Evolutionary conservation across 116 monocot genomes (phyloP).

Genomic region (Dioscorea cayenensis): DNA sequence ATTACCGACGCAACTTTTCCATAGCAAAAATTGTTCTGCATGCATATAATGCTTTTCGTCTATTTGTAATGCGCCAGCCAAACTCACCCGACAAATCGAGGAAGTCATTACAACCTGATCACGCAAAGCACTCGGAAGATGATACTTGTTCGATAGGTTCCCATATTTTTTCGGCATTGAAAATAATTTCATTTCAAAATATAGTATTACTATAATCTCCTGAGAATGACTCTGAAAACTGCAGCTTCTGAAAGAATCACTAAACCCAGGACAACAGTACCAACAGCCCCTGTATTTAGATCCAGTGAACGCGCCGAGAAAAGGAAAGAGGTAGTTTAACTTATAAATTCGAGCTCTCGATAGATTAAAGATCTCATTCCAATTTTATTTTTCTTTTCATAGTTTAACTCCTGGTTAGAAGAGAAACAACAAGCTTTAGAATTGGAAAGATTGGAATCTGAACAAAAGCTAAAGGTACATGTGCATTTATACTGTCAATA

Average conservation of each 20-base stretch:
- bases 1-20: neutral
- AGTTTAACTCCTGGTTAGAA: slow-evolving; percentile 91
- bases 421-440: slow-evolving; percentile 86
- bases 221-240: slow-evolving; percentile 28
- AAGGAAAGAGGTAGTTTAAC: slow-evolving; percentile 55
- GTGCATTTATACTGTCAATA: no score
- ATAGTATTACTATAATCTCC: slow-evolving; percentile 6
- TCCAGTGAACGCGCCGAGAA: slow-evolving; percentile 70
- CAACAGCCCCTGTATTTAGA: slow-evolving; percentile 60
- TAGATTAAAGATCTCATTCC: neutral
- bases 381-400: neutral
- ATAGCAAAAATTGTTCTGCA: no score
- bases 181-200: neutral
- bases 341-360: neutral
- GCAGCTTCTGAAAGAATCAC: slow-evolving; percentile 35
- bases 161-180: neutral
- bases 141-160: neutral
- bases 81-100: neutral
- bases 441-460: slow-evolving; percentile 54
- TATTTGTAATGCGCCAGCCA: neutral
- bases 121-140: neutral
- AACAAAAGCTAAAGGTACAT: slow-evolving; percentile 43
- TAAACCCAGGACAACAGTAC: slow-evolving; percentile 36
- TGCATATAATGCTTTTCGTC: neutral
- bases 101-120: neutral